Evolutionary conservation across 352 stramenopile species (phyloP), one percentile per base, ranked within the genome.

Genomic region (Phytophthora uliginosa): DNA sequence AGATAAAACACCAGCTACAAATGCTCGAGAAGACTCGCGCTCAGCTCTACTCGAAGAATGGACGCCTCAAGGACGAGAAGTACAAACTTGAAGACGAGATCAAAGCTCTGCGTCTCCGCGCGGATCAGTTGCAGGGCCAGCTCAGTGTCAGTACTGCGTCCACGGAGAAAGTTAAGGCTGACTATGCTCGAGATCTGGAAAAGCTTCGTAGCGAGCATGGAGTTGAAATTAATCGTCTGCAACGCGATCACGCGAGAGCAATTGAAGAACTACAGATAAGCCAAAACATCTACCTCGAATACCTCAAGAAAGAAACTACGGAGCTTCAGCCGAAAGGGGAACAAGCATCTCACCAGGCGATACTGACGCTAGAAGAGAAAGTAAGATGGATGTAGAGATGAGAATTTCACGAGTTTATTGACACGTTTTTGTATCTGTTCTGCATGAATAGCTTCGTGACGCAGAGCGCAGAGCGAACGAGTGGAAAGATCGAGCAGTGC

Each of bases 1-100:
- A 82, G 36, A 81, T 92, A 17, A 91, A 91, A 36, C 68, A 84
- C 26, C 78, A 92, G 55, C 63, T 91, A 0, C 73, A 83, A 34
- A 76, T 50, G 3, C 64, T 83, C 3, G 80, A 91, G 26, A 92
- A 84, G 61, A 79, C 61, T 45, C 81, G 84, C 26, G 66, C 56
- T 7, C 60, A 82, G 36, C 59, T 91, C 4, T 47, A 83, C 10
- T 59, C 74, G 4, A 85, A 93, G 24, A 73, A 82, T n/a, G 67
- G 64, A 8, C 73, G 83, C 20, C 45, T 82, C 24, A 78, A 82
- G 28, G 79, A 85, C 33, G 57, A 84, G 7, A 67, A 81, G 3
- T 73, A 74, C 7, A 74, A 78, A 38, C 57, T 64, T 7, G 71
- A 85, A 64, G 73, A 83, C 4, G 58, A 80, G 13, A 58, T 88